These are phyloP conservation scores for Solanum etuberosum DNA, from an alignment of 257 asterid species.

Conservation along the genomic window DNA sequence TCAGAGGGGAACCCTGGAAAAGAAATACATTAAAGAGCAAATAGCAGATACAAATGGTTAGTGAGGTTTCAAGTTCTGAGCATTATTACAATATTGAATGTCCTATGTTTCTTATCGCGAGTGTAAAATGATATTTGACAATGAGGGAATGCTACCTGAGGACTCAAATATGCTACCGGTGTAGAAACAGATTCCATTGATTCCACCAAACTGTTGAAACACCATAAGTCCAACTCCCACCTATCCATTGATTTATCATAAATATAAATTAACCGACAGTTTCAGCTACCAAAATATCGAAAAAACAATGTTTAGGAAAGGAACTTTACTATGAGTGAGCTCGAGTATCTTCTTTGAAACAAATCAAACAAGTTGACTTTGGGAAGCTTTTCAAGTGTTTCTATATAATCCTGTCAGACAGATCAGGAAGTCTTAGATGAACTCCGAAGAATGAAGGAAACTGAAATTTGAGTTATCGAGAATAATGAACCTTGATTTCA, in stretches of 20 bases:
- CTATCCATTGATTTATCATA: conserved; percentile 16
- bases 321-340: conserved; percentile 56
- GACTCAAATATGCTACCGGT: conserved; percentile 84
- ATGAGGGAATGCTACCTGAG: conserved; percentile 35
- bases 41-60: not conserved
- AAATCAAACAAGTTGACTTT: conserved; percentile 60
- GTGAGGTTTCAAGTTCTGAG: not conserved
- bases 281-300: not conserved
- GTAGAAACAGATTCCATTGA: conserved; percentile 84
- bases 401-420: conserved; percentile 60
- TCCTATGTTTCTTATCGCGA: not conserved
- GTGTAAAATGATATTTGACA: not conserved
- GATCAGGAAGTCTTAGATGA: not conserved
- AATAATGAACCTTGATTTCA: conserved; percentile 54
- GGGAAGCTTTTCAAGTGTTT: conserved; percentile 72
- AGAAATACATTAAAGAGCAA: no score
- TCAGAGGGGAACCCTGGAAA: conserved; percentile 68
- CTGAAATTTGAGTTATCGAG: not conserved
- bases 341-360: conserved; percentile 60
- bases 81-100: not conserved
- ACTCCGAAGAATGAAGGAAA: not conserved
- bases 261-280: not conserved
- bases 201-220: conserved; percentile 91
- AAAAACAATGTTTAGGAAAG: not conserved
- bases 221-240: conserved; percentile 95